phyloP scores from a whole-genome alignment of 2,329 filamentous ascomycete species.

The Metarhizium album region DNA sequence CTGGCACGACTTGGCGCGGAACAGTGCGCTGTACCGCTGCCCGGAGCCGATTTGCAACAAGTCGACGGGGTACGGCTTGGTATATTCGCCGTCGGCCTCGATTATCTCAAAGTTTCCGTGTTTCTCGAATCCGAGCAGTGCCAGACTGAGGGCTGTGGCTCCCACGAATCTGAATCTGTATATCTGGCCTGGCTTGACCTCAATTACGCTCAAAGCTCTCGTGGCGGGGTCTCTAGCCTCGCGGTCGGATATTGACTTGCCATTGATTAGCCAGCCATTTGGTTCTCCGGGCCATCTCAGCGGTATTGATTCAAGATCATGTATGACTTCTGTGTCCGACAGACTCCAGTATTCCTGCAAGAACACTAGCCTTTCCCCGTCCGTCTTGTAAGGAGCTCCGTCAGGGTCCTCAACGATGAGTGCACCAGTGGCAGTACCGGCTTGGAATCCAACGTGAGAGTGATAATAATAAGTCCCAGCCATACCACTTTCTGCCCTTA shows the following conservation, averaged over 20 bases:
- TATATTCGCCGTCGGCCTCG: slow-evolving; percentile 2
- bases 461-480: slow-evolving; percentile 60
- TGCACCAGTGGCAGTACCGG: slow-evolving; percentile 2
- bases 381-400: neutral
- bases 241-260: slow-evolving; percentile 1
- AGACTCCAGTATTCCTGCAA: slow-evolving; percentile 2
- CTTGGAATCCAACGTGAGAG: slow-evolving; percentile 54
- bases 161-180: slow-evolving; percentile 1
- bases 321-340: neutral
- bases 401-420: slow-evolving; percentile 1
- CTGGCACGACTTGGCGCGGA: slow-evolving; percentile 3
- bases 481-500: slow-evolving; percentile 39
- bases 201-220: neutral
- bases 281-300: slow-evolving; percentile 5
- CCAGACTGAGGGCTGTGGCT: neutral
- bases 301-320: neutral
- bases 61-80: neutral
- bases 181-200: slow-evolving; percentile 1
- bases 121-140: neutral
- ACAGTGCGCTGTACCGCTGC: slow-evolving; percentile 5
- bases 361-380: slow-evolving; percentile 3
- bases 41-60: slow-evolving; percentile 1
- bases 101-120: neutral
- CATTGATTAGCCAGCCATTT: slow-evolving; percentile 3
- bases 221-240: neutral